Conservation (phyloP, 441 rosid species). For the Monsonia emarginata region DNA sequence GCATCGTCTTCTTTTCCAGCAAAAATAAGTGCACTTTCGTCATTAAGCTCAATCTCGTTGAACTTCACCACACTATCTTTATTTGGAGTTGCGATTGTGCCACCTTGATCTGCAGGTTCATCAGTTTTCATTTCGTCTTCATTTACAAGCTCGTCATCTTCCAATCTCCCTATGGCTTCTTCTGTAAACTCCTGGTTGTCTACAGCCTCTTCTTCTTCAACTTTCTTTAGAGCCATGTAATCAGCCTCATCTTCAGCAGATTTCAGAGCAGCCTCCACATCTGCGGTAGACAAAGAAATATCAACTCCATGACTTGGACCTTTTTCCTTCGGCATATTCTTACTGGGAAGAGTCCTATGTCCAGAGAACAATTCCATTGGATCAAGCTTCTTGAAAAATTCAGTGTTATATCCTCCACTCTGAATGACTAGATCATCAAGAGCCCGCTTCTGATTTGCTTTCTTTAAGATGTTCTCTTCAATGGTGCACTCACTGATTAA, state of each 20-base stretch:
- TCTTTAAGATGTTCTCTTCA: constrained; percentile 94
- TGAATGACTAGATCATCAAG: constrained; percentile 97
- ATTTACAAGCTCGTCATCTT: constrained; percentile 79
- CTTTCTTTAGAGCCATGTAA: constrained; percentile 98
- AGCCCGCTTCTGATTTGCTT: constrained; percentile 98
- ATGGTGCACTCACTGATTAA: constrained; percentile 96
- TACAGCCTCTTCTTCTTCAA: constrained; percentile 98
- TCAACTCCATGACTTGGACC: constrained; percentile 36
- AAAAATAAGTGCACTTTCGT: constrained; percentile 49
- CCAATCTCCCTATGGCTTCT: constrained; percentile 77
- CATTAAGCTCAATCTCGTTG: constrained; percentile 31
- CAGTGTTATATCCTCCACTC: constrained; percentile 94
- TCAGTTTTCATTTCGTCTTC: constrained; percentile 80
- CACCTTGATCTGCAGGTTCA: constrained; percentile 57
- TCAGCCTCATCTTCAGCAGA: constrained; percentile 99
- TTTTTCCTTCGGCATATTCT: constrained; percentile 52
- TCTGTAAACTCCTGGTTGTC: constrained; percentile 98
- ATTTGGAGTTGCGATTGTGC: constrained; percentile 23
- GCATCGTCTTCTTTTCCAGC: constrained; percentile 69
- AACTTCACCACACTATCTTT: constrained; percentile 35
- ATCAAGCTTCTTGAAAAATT: constrained; percentile 97
- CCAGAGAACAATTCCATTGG: constrained; percentile 95
- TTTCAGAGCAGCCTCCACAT: constrained; percentile 97
- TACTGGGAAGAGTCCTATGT: constrained; percentile 48
- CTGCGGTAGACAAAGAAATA: constrained; percentile 69